Base-by-base conservation (phyloP, 495 filamentous ascomycete species). In the Penicillium cinerascens region DNA sequence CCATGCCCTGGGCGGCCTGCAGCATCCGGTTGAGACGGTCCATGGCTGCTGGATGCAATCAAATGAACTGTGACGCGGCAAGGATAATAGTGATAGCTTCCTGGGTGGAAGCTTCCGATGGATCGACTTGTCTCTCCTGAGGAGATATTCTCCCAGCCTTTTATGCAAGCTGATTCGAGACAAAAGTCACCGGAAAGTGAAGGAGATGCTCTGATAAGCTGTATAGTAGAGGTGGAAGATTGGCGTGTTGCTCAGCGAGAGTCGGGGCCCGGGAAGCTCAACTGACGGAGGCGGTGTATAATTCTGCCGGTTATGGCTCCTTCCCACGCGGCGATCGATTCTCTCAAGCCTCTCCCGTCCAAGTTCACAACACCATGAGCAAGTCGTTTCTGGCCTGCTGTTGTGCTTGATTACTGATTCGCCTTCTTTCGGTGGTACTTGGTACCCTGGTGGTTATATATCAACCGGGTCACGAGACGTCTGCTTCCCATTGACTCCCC, bases 21-120 rank as follows among this genome's bases (percentile, higher is more conserved):
- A 96, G 79, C 84, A 96, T 86, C 61, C 86, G 79, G 65, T 86
- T 87, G 64, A 95, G 83, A 61, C 91, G 87, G 66, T 96, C 90
- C 91, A 96, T 96, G 52, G 40, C 52, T 61, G 47, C 47, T 58
- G 48, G 51, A 41, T 37, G 45, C 49, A 67, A 57, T 56, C 59
- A 46, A 49, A 47, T 27, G 40, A 43, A 54, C 44, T 56, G 45
- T 47, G 49, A 62, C 41, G 55, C 51, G 52, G 44, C 40, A 60
- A 33, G 53, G 51, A 46, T 55, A 27, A 44, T 23, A 55, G 26
- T 33, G 62, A 65, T 62, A 63, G 66, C 69, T 74, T 68, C 72
- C 69, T 56, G 36, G 38, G 47, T 57, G 65, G 72, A 74, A 74
- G 72, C 67, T 72, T 59, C 64, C 52, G 57, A 42, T 25, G 48